phyloP scores from a whole-genome alignment of 1,139 yeast genomes.

The Pichia norvegensis region DNA sequence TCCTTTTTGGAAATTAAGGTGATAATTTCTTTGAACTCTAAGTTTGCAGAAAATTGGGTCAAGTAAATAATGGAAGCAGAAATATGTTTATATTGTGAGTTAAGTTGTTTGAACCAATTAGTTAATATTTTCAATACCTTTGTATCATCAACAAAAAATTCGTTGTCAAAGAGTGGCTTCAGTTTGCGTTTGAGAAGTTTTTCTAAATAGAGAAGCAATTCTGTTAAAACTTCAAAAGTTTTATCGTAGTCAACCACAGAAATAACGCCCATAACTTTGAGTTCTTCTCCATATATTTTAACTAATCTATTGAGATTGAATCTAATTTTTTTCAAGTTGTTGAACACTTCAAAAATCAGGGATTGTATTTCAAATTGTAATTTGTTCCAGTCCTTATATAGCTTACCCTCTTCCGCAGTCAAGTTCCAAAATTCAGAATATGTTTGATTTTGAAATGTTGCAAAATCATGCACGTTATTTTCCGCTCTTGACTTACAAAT shows the following conservation, averaged over 20 bases:
- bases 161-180: slow-evolving; percentile 24
- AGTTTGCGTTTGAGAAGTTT: slow-evolving; percentile 20
- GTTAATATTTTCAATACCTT: slow-evolving; percentile 19
- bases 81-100: slow-evolving; percentile 21
- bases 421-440: slow-evolving; percentile 26
- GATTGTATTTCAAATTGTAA: slow-evolving; percentile 25
- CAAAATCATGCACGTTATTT: slow-evolving; percentile 18
- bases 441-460: slow-evolving; percentile 19
- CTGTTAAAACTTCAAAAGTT: slow-evolving; percentile 23
- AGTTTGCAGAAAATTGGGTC: slow-evolving; percentile 22
- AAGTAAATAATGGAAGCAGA: slow-evolving; percentile 25
- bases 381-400: slow-evolving; percentile 20
- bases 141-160: slow-evolving; percentile 23
- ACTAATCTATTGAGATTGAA: slow-evolving; percentile 55
- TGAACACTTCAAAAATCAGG: slow-evolving; percentile 19
- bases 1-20: slow-evolving; percentile 16
- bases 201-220: slow-evolving; percentile 22
- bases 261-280: slow-evolving; percentile 15
- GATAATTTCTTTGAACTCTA: slow-evolving; percentile 21
- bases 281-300: slow-evolving; percentile 27
- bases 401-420: slow-evolving; percentile 18
- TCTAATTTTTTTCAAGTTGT: slow-evolving; percentile 15
- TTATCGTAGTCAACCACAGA: slow-evolving; percentile 21
- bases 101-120: slow-evolving; percentile 23
- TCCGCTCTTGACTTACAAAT: slow-evolving; percentile 24